Percentiles rank a stretch among this genome's conserved stretches.
Evolutionary conservation across 2,329 filamentous ascomycete genomes (phyloP).

Genomic region (Tolypocladium nubicola): DNA sequence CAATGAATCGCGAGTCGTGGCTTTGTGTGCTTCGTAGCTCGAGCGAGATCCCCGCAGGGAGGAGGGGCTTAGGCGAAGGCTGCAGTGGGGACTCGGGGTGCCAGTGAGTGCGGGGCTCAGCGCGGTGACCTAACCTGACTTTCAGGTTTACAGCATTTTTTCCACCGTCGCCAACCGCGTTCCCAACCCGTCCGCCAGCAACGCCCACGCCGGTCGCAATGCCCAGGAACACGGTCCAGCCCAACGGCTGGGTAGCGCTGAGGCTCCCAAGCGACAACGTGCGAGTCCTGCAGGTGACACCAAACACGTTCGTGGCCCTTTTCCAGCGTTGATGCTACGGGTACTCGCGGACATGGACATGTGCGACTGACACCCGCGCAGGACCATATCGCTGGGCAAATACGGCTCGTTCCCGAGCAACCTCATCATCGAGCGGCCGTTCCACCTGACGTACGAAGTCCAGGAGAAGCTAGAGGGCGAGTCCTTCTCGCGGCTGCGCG

Average conservation of each 20-base stretch:
- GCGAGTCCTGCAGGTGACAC: constrained; percentile 45
- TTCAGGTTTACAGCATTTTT: constrained; percentile 5
- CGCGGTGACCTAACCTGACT: constrained; percentile 11
- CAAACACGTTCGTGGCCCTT: constrained; percentile 42
- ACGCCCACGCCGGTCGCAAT: constrained; percentile 8
- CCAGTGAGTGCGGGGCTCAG: constrained; percentile 18
- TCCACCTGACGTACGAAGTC: constrained; percentile 84
- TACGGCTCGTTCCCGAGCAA: constrained; percentile 87
- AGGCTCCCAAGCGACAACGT: constrained; percentile 48
- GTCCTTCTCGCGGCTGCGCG: constrained; percentile 57
- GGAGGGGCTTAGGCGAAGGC: constrained; percentile 3
- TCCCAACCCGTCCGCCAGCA: neutral
- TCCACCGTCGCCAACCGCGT: neutral
- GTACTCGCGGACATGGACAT: neutral
- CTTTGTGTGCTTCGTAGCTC: too few species aligned
- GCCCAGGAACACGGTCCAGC: constrained; percentile 27
- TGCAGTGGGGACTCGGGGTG: neutral
- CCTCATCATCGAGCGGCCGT: constrained; percentile 81
- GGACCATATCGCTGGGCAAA: constrained; percentile 81
- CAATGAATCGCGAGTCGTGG: neutral
- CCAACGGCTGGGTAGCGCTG: constrained; percentile 50
- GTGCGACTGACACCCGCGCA: constrained; percentile 28
- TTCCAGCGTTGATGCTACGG: neutral
- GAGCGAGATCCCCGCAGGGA: too few species aligned
- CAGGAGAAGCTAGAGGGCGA: constrained; percentile 58